Evolutionary conservation across 345 rosid genomes (phyloP).

Genomic region (Gossypium mustelinum): DNA sequence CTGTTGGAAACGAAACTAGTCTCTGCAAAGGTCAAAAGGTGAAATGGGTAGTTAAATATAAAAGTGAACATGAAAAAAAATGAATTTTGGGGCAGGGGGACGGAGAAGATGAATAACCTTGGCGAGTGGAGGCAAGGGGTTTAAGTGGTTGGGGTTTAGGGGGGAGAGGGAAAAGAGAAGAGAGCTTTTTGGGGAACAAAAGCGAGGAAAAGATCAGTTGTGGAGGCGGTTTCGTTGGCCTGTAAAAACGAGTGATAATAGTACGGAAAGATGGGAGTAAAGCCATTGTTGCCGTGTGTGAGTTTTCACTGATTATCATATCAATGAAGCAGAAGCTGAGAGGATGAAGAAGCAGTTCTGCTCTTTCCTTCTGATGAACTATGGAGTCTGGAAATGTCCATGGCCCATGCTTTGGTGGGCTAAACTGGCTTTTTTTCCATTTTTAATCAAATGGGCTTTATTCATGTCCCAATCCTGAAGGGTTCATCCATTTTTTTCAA

Average conservation of each 20-base stretch:
- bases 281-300: conserved; percentile 21
- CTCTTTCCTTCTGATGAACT: background rate
- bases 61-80: background rate
- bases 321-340: background rate
- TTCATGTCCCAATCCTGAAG: background rate
- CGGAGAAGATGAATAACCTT: conserved; percentile 25
- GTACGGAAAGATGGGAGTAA: conserved; percentile 34
- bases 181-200: conserved; percentile 21
- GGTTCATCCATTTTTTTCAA: no score
- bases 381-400: no score
- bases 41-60: conserved; percentile 1
- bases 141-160: conserved; percentile 32
- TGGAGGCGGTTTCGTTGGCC: conserved; percentile 18
- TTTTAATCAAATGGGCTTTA: background rate
- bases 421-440: background rate
- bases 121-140: conserved; percentile 35
- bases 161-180: conserved; percentile 30
- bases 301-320: background rate
- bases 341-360: background rate
- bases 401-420: background rate
- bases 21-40: conserved; percentile 27
- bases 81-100: background rate
- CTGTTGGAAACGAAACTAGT: conserved; percentile 34
- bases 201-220: conserved; percentile 7
- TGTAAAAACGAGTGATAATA: conserved; percentile 28